Base-by-base conservation (phyloP, 2,329 filamentous ascomycete species). In the Didymella arachidicola region DNA sequence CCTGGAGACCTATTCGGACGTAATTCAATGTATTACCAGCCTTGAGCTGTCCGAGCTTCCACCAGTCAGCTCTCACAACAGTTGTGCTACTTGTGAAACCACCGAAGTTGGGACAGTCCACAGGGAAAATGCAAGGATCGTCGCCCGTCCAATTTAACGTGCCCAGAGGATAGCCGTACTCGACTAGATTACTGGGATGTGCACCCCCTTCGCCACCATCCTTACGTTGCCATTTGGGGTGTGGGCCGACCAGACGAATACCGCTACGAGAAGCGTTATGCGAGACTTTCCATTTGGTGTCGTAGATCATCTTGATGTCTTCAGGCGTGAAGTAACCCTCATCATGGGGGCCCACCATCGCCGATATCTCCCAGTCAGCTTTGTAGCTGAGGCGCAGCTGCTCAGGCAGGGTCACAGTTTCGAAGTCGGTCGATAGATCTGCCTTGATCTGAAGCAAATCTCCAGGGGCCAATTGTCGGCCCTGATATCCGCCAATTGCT, bases 191-290 rank as follows among this genome's bases (percentile, higher is more conserved):
- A 32, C 79, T 82, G 0, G 87, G 87, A 70, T 89, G 87, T 0
- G 83, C 80, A 11, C 87, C 87, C 7, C 86, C 87, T 60, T 87
- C 86, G 0, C 86, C 87, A 11, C 87, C 87, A 62, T 86, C 82
- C 30, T 80, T 71, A 7, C 87, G 78, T 14, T 85, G 84, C 83
- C 84, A 89, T 61, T 82, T 80, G 0, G 85, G 84, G 0, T 81
- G 80, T 0, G 86, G 85, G 0, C 87, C 87, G 1, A 86, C 72
- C 0, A 89, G 78, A 7, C 87, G 81, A 26, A 89, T 84, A 0
- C 86, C 87, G 39, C 82, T 85, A 56, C 87, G 78, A 12, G 83
- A 84, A 0, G 84, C 82, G 58, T 89, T 88, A 64, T 89, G 86
- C 0, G 82, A 85, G 2, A 89, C 79, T 47, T 84, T 84, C 83